Percentiles rank a stretch among this genome's conserved stretches.
phyloP scores from a whole-genome alignment of 805 yeast species.

The Cyberlindnera galapagoensis region DNA sequence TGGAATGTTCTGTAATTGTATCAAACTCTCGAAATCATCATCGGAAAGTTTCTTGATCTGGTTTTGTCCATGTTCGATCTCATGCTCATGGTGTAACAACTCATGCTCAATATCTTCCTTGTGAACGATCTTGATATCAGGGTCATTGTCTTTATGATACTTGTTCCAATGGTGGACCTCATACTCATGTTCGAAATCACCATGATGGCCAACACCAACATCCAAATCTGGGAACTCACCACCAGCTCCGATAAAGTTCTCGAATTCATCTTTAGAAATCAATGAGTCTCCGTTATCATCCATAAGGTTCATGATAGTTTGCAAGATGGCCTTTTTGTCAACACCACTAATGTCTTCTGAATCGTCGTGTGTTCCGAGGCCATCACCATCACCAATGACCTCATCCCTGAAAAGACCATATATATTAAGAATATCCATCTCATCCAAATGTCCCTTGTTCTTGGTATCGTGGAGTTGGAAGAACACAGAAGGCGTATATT shows the following conservation, averaged over 20 bases:
- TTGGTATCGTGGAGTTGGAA: constrained; percentile 75
- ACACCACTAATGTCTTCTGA: constrained; percentile 52
- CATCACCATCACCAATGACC: constrained; percentile 83
- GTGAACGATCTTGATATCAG: constrained; percentile 73
- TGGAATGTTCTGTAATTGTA: constrained; percentile 32
- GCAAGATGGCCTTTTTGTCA: constrained; percentile 46
- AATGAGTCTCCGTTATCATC: constrained; percentile 63
- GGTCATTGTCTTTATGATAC: constrained; percentile 70
- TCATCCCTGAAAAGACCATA: constrained; percentile 74
- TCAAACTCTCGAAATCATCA: constrained; percentile 33
- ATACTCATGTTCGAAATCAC: constrained; percentile 88
- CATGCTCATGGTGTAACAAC: constrained; percentile 40
- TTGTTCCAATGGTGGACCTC: constrained; percentile 93
- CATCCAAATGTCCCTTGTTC: constrained; percentile 48
- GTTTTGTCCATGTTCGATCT: constrained; percentile 77
- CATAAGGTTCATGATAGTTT: constrained; percentile 48
- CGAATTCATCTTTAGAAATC: constrained; percentile 65
- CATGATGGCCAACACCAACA: constrained; percentile 90
- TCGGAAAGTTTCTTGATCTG: constrained; percentile 27
- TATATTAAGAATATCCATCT: constrained; percentile 62
- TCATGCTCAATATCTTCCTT: constrained; percentile 76
- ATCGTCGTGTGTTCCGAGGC: constrained; percentile 75
- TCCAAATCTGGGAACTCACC: constrained; percentile 87
- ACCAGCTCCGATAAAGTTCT: constrained; percentile 51
- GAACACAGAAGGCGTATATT: constrained; percentile 67